These are phyloP conservation scores for Globisporangium mamillatum DNA, from an alignment of 352 stramenopile species.

Conservation along the genomic window DNA sequence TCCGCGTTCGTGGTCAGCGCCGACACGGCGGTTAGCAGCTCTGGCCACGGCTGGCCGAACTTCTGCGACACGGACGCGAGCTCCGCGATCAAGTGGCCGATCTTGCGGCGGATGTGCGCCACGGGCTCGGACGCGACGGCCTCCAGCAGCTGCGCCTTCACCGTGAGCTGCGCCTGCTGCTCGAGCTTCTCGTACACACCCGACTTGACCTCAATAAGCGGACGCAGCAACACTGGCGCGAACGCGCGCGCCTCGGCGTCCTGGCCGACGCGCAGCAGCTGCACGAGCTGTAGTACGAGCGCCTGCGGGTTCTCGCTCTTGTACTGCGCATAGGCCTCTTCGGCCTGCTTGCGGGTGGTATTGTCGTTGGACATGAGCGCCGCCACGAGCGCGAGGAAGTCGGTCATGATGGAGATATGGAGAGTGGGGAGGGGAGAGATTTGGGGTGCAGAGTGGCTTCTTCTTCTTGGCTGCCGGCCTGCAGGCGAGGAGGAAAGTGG, in stretches of 20 bases:
- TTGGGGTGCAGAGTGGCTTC: not conserved
- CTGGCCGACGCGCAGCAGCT: slow-evolving; percentile 49
- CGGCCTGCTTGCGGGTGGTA: slow-evolving; percentile 61
- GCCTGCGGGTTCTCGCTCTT: slow-evolving; percentile 61
- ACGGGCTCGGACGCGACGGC: slow-evolving; percentile 60
- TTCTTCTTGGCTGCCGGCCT: slow-evolving; percentile 6
- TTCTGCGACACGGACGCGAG: slow-evolving; percentile 54
- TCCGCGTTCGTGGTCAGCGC: slow-evolving; percentile 57
- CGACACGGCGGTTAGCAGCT: slow-evolving; percentile 66
- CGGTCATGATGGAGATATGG: slow-evolving; percentile 35
- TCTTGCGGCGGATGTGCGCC: slow-evolving; percentile 77
- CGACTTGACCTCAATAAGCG: slow-evolving; percentile 64
- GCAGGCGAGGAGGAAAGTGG: slow-evolving; percentile 8
- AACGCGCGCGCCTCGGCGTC: slow-evolving; percentile 71
- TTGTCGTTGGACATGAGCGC: slow-evolving; percentile 82
- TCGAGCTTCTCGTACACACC: slow-evolving; percentile 70
- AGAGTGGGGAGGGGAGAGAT: not conserved
- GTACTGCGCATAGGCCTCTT: slow-evolving; percentile 69
- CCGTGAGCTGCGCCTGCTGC: slow-evolving; percentile 34
- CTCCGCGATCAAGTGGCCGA: slow-evolving; percentile 75
- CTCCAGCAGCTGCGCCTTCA: slow-evolving; percentile 78
- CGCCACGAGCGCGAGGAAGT: slow-evolving; percentile 70
- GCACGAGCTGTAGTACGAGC: slow-evolving; percentile 67
- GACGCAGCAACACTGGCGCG: slow-evolving; percentile 74
- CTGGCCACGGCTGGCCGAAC: slow-evolving; percentile 60